phyloP scores from a whole-genome alignment of 2,329 filamentous ascomycete species.

The Aschersonia sp. region DNA sequence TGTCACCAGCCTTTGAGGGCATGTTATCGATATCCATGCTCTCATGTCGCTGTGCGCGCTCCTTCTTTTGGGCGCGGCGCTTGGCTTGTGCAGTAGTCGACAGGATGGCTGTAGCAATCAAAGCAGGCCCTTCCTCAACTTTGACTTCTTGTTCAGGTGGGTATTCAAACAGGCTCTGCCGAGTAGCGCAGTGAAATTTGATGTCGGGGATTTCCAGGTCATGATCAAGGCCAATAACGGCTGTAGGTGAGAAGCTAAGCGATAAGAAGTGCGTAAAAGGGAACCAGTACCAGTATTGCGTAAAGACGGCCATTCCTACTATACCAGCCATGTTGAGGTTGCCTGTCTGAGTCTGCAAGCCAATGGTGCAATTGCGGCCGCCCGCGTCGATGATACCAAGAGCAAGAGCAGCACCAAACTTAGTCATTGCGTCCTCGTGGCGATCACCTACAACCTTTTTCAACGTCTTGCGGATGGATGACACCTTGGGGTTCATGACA shows the following conservation, averaged over 20 bases:
- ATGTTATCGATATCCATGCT: conserved; percentile 90
- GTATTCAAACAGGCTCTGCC: conserved; percentile 93
- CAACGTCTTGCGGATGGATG: conserved; percentile 77
- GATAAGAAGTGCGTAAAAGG: conserved; percentile 95
- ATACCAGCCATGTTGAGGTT: conserved; percentile 98
- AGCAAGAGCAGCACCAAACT: conserved; percentile 88
- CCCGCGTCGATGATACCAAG: conserved; percentile 96
- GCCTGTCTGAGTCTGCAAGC: conserved; percentile 91
- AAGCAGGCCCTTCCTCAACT: conserved; percentile 79
- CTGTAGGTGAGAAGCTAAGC: conserved; percentile 89
- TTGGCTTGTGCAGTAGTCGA: conserved; percentile 96
- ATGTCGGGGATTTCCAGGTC: conserved; percentile 86
- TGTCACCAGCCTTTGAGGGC: conserved; percentile 50
- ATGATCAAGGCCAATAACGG: conserved; percentile 87
- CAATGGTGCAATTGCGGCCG: conserved; percentile 95
- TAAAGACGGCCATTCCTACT: conserved; percentile 95
- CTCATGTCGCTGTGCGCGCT: conserved; percentile 74
- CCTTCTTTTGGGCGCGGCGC: conserved; percentile 85
- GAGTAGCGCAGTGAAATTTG: conserved; percentile 90
- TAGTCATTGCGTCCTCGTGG: conserved; percentile 98
- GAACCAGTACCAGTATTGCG: conserved; percentile 99
- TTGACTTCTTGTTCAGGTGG: conserved; percentile 94
- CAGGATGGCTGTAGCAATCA: conserved; percentile 88
- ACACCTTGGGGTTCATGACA: conserved; percentile 94
- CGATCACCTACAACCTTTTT: conserved; percentile 89